phyloP scores from a whole-genome alignment of 2,329 filamentous ascomycete species.

The Trichoderma sp. region DNA sequence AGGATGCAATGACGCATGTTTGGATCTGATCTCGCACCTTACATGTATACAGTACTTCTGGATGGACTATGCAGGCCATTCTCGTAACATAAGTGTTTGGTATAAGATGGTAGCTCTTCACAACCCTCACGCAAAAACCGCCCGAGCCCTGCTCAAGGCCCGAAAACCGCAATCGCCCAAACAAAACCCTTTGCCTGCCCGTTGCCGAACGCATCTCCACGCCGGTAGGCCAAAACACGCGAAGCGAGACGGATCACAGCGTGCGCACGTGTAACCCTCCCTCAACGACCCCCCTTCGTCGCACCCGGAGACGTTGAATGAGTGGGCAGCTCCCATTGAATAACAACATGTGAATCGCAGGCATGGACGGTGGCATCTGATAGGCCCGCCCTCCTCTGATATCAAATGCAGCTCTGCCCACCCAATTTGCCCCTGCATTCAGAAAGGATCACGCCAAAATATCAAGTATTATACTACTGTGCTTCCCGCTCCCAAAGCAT shows the following conservation, averaged over 20 bases:
- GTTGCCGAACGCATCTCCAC: not conserved
- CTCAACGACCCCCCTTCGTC: not conserved
- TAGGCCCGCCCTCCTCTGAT: too few species aligned
- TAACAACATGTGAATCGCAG: too few species aligned
- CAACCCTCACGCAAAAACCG: not conserved
- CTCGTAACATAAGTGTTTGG: not conserved
- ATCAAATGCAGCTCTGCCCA: too few species aligned
- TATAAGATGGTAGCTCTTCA: not conserved
- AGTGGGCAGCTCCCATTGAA: not conserved
- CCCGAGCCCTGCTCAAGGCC: not conserved
- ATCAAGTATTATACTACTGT: not conserved
- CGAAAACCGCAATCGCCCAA: not conserved
- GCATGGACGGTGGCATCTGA: too few species aligned
- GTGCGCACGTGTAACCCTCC: slow-evolving; percentile 9
- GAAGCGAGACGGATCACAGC: slow-evolving; percentile 24
- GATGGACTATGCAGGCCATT: not conserved
- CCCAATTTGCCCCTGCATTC: too few species aligned
- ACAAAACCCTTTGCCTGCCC: not conserved
- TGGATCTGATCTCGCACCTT: not conserved
- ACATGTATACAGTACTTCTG: not conserved
- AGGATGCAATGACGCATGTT: not conserved
- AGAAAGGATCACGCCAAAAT: too few species aligned
- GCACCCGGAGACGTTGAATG: not conserved
- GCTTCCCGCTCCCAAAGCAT: not conserved
- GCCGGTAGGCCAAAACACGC: slow-evolving; percentile 19